Percentiles rank a stretch among this genome's conserved stretches.
These are phyloP conservation scores for Calycina herbarum DNA, from an alignment of 2,329 filamentous ascomycete species.

Conservation along the genomic window DNA sequence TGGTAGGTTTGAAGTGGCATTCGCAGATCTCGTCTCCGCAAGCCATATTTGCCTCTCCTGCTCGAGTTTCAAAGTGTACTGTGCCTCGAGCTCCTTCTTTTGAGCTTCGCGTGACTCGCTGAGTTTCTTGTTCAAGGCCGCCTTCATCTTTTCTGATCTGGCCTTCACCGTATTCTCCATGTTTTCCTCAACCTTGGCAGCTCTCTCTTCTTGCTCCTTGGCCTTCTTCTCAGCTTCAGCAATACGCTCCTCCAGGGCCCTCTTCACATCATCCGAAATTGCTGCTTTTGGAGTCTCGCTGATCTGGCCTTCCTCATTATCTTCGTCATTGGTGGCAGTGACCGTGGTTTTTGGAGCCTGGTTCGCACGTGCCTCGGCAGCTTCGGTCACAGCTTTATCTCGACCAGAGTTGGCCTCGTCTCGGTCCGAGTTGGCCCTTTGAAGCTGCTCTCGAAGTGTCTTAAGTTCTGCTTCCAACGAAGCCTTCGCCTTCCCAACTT, in stretches of 20 bases:
- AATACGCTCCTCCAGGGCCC: slow-evolving; percentile 62
- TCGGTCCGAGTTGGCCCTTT: slow-evolving; percentile 60
- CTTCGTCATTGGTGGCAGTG: slow-evolving; percentile 44
- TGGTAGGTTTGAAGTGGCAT: slow-evolving; percentile 14
- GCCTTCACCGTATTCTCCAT: slow-evolving; percentile 61
- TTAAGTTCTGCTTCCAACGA: slow-evolving; percentile 64
- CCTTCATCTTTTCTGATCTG: slow-evolving; percentile 69
- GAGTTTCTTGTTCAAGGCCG: slow-evolving; percentile 67
- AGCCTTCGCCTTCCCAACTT: slow-evolving; percentile 66
- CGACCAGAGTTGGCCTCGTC: slow-evolving; percentile 57
- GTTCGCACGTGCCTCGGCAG: slow-evolving; percentile 46
- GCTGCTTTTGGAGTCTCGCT: slow-evolving; percentile 39
- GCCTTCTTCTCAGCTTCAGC: slow-evolving; percentile 61
- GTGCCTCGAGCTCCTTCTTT: slow-evolving; percentile 52
- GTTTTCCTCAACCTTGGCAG: slow-evolving; percentile 56
- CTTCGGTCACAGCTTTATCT: slow-evolving; percentile 47
- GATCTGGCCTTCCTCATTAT: slow-evolving; percentile 58
- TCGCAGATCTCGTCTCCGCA: slow-evolving; percentile 47
- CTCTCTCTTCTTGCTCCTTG: slow-evolving; percentile 63
- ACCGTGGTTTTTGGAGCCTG: slow-evolving; percentile 23
- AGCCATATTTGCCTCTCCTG: slow-evolving; percentile 64
- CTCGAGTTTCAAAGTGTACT: slow-evolving; percentile 53
- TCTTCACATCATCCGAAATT: slow-evolving; percentile 58
- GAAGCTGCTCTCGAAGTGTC: slow-evolving; percentile 57
- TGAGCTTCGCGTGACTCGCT: slow-evolving; percentile 51